These are phyloP conservation scores for Clavispora fructus DNA, from an alignment of 805 yeast genomes.

Conservation along the genomic window DNA sequence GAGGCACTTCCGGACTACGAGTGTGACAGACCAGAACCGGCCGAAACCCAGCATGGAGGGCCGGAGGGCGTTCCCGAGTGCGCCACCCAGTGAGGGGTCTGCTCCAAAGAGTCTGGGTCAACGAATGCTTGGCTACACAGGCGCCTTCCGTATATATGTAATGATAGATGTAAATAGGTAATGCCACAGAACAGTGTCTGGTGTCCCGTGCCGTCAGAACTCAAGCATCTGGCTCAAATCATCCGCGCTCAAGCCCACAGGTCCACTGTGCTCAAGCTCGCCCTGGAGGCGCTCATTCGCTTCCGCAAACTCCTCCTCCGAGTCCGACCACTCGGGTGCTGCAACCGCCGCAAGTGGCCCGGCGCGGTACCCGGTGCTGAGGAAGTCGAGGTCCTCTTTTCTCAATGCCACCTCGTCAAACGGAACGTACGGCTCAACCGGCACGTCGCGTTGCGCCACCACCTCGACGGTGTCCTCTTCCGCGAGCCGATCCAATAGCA, in stretches of 20 bases:
- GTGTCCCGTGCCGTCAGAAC: constrained; percentile 10
- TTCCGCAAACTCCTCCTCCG: constrained; percentile 7
- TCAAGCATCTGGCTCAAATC: constrained; percentile 35
- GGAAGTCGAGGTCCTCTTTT: constrained; percentile 13
- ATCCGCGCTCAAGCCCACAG: constrained; percentile 26
- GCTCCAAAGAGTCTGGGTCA: too few species aligned
- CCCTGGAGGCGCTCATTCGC: constrained; percentile 2
- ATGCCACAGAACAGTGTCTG: neutral
- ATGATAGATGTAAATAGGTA: constrained; percentile 1
- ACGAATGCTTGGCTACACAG: too few species aligned
- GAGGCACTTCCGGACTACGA: constrained; percentile 28
- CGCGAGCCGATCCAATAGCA: constrained; percentile 16
- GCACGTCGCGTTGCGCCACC: constrained; percentile 32
- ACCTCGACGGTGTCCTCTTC: constrained; percentile 43
- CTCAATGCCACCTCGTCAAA: constrained; percentile 26
- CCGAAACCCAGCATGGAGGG: neutral
- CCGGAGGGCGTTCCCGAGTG: constrained; percentile 2
- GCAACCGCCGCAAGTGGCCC: constrained; percentile 2
- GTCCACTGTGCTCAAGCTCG: constrained; percentile 8
- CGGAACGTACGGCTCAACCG: constrained; percentile 10
- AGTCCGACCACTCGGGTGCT: constrained; percentile 7
- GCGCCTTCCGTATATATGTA: neutral
- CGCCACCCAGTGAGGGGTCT: neutral
- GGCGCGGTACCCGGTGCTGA: constrained; percentile 16
- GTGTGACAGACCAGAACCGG: constrained; percentile 9